A percentile compares a stretch with the other conserved stretches of the same genome.
Conservation (phyloP, 495 filamentous ascomycete genomes). For the Opeltia flavorubescens region DNA sequence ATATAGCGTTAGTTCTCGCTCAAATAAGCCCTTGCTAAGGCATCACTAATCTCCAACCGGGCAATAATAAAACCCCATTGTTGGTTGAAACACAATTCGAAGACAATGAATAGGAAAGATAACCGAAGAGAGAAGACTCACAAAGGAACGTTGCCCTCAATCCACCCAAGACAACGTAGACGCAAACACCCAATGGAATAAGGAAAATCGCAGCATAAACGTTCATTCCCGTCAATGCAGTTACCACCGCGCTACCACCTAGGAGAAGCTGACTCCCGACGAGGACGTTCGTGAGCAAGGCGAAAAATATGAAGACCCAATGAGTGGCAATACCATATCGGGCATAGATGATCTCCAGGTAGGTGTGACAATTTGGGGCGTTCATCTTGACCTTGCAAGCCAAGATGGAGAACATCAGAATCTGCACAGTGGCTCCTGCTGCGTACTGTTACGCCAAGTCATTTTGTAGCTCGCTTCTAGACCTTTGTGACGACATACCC, state of each 20-base stretch:
- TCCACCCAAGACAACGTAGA: not conserved
- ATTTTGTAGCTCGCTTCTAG: not conserved
- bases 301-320: not conserved
- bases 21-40: not conserved
- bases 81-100: too few species aligned
- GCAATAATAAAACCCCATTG: too few species aligned
- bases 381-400: constrained; percentile 3
- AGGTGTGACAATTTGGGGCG: not conserved
- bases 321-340: not conserved
- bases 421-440: constrained; percentile 29
- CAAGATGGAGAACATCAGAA: constrained; percentile 27
- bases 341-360: not conserved
- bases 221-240: not conserved
- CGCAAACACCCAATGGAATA: not conserved
- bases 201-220: not conserved
- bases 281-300: not conserved
- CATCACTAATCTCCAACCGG: too few species aligned
- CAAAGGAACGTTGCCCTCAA: not conserved
- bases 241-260: not conserved
- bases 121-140: too few species aligned
- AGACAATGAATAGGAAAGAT: too few species aligned
- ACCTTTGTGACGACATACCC: constrained; percentile 12
- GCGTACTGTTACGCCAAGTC: constrained; percentile 14
- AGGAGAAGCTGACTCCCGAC: not conserved
- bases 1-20: not conserved